Base-by-base conservation (phyloP, 2,329 filamentous ascomycete genomes). In the Penicillium sp. region DNA sequence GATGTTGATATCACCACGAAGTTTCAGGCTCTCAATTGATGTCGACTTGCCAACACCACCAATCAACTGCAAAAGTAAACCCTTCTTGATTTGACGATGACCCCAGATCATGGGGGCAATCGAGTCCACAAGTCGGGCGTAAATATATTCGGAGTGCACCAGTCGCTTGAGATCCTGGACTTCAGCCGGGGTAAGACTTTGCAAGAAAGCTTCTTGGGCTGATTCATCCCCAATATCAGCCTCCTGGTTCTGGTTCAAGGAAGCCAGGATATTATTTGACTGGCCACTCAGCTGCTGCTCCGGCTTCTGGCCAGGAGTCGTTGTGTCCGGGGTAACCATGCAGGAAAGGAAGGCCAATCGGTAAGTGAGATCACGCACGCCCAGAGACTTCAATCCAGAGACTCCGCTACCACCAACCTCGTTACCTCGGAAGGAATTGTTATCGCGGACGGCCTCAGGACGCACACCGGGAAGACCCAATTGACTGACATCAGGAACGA, bases 1-100 rank as follows among this genome's bases (percentile, higher is more conserved):
- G 62, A 99, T 96, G 78, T 99, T 99, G 81, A 99, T 93, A 72
- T 99, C 94, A 66, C 94, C 94, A 83, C 94, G 88, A 43, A 99
- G 83, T 62, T 93, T 87, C 91, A 99, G 96, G 61, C 91, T 93
- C 77, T 99, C 94, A 50, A 72, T 67, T 0, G 91, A 84, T 0
- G 94, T 99, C 23, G 85, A 85, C 75, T 99, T 99, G 77, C 87
- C 87, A 2, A 99, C 91, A 80, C 94, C 94, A n/a, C 92, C 91
- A 84, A 99, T 91, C 47, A 99, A 82, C 75, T 99, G 94, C 42
- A 99, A 82, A 8, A 99, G 84, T 25, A 99, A 81, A 31, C 94
- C 94, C 76, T 99, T 99, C 80, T 99, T 99, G 71, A 99, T 93
- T 57, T 97, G 91, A 61, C 94, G 91, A 72, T 99, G 94, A 15